Base-by-base conservation (phyloP, 371 early-diverging fungal genomes). In the Apophysomyces sp. region DNA sequence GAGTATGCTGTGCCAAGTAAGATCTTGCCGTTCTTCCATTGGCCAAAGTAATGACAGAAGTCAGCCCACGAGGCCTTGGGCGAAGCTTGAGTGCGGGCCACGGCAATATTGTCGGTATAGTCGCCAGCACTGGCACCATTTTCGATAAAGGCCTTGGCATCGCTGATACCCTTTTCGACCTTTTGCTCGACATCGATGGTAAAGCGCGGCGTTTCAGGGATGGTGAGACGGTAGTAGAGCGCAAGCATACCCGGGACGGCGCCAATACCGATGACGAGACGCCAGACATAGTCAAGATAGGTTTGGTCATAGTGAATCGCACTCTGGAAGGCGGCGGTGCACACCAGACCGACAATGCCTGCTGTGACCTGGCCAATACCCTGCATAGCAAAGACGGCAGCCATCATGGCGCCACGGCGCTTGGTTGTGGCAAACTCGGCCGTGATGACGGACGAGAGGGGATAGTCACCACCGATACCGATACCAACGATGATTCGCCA, bases 301-400 rank as follows among this genome's bases (percentile, higher is more conserved):
- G 65, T 61, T 16, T 69, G 71, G 61, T 92, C 84, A 24, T 62
- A 65, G 4, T 77, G 65, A 61, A 93, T 86, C 31, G 69, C 67
- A 44, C 61, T 34, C 61, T 84, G 77, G 77, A 86, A 86, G 27
- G 76, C 79, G 31, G 85, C 80, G 30, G 93, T 73, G 7, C 66
- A 57, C 34, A 87, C 58, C 13, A 92, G 68, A n/a, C 84, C 82
- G 30, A 92, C 88, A 18, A 92, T 54, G 18, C 86, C 83, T 13
- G 92, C 90, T 24, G 87, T 60, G 16, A 93, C 71, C 61, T 88
- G 90, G 27, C 93, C 94, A 52, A 92, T 79, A 36, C 93, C 94
- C 68, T 93, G 94, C 92, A 92, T 92, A 31, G 92, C 86, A 71
- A 93, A 94, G 41, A 94, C 93, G 31, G 89, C 86, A 4, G 92